A percentile compares a stretch with the other conserved stretches of the same genome.
Conservation (phyloP, 305 asterid genomes). For the Solanum hybrid region DNA sequence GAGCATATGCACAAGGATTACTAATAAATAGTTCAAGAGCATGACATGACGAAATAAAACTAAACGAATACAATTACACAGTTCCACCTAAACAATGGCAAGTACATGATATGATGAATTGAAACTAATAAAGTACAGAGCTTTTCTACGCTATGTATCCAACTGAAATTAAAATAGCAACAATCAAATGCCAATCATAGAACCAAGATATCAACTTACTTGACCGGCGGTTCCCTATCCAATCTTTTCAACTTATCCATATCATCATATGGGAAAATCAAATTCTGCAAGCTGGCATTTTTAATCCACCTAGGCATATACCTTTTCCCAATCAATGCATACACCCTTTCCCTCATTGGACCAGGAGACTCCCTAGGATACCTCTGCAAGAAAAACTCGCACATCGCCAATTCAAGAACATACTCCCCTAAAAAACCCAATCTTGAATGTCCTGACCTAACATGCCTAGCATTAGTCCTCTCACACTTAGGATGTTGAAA, state of each 20-base stretch:
- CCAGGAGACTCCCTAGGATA: constrained; percentile 97
- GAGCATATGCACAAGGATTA: not conserved
- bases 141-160: not conserved
- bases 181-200: not conserved
- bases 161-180: not conserved
- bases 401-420: constrained; percentile 73
- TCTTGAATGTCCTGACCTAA: constrained; percentile 80
- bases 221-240: constrained; percentile 85
- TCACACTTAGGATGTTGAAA: constrained; percentile 93
- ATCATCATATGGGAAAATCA: constrained; percentile 78
- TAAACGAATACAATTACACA: not conserved
- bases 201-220: constrained; percentile 39
- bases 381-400: constrained; percentile 90
- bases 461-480: constrained; percentile 79
- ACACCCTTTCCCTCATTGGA: constrained; percentile 97
- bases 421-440: constrained; percentile 76
- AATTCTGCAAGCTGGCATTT: constrained; percentile 86
- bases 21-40: not conserved
- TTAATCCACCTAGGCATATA: constrained; percentile 77
- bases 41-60: not conserved
- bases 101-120: not conserved
- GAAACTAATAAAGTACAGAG: not conserved
- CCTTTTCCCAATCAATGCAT: constrained; percentile 85
- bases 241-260: constrained; percentile 67
- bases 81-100: not conserved